Evolutionary conservation across 2,329 filamentous ascomycete species (phyloP), one percentile per base, ranked within the genome.

Genomic region (Diaporthe humulicola): DNA sequence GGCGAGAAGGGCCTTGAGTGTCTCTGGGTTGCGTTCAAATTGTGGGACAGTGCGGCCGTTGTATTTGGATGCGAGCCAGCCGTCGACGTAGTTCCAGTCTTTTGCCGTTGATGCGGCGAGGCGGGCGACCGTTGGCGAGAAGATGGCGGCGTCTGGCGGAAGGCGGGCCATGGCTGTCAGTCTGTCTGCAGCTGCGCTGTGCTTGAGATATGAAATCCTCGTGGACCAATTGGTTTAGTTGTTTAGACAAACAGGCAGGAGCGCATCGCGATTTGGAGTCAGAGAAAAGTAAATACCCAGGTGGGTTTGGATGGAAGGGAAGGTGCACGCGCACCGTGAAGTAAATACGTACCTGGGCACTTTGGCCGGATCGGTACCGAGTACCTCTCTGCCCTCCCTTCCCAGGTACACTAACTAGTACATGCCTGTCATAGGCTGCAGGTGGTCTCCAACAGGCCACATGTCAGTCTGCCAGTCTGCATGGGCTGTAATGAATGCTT

Each of bases 11-110:
- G 89, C 91, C 77, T 91, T 92, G 67, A 98, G 87, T 0, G 96
- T 98, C 60, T 96, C 94, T 40, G 93, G 89, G 81, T 97, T 98
- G 79, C 95, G 93, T 85, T 98, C 96, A 82, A 98, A 98, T 0
- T 88, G 81, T 0, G 95, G 95, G 0, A 93, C 85, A 0, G 88
- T 82, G 60, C 89, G 90, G 40, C 90, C 89, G 58, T 88, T 88
- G 78, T 94, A 94, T 80, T 94, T 94, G 75, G 90, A 88, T 60
- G 88, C 87, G 15, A 98, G 90, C 96, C 96, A 98, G 79, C 88
- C 87, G 84, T 97, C 95, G 78, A 98, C 90, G 78, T 94, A 95
- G 73, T 92, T 93, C 96, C 96, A 98, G 84, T 98, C 96, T 81
- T 96, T 96, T 61, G 95, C 94, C 77, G 94, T 92, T 17, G 94